Conservation (phyloP, 345 rosid species). For the Bruguiera gymnorhiza region DNA sequence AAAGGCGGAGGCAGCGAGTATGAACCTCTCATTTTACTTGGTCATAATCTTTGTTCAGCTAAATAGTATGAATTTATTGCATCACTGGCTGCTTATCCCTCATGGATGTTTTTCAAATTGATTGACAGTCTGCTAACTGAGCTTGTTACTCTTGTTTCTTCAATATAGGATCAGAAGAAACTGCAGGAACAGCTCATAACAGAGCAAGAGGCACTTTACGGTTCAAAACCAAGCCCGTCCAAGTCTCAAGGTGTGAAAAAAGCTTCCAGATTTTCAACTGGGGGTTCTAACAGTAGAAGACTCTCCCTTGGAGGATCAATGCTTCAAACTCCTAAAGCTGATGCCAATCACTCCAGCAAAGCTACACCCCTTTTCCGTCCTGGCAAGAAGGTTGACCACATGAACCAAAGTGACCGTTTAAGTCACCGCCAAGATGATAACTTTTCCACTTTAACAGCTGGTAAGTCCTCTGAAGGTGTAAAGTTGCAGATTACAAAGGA, state of each 20-base stretch:
- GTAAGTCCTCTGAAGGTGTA: constrained; percentile 36
- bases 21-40: neutral
- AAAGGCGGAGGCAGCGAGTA: constrained; percentile 84
- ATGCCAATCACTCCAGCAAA: constrained; percentile 16
- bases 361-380: constrained; percentile 23
- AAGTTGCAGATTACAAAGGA: constrained; percentile 7
- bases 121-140: neutral
- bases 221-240: constrained; percentile 94
- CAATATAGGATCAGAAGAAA: constrained; percentile 86
- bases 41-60: neutral
- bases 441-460: constrained; percentile 48
- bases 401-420: constrained; percentile 34
- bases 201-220: constrained; percentile 90
- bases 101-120: neutral
- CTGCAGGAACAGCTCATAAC: constrained; percentile 91
- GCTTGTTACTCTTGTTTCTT: neutral
- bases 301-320: constrained; percentile 71
- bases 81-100: neutral
- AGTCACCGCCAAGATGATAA: constrained; percentile 43
- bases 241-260: constrained; percentile 73
- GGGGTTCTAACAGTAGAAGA: constrained; percentile 67
- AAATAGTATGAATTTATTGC: no score
- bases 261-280: constrained; percentile 67
- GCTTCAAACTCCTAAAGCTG: constrained; percentile 70
- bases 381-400: constrained; percentile 50